A percentile compares a stretch with the other conserved stretches of the same genome.
phyloP scores from a whole-genome alignment of 1,284 basidiomycete genomes.

The Anthracocystis walkeri region DNA sequence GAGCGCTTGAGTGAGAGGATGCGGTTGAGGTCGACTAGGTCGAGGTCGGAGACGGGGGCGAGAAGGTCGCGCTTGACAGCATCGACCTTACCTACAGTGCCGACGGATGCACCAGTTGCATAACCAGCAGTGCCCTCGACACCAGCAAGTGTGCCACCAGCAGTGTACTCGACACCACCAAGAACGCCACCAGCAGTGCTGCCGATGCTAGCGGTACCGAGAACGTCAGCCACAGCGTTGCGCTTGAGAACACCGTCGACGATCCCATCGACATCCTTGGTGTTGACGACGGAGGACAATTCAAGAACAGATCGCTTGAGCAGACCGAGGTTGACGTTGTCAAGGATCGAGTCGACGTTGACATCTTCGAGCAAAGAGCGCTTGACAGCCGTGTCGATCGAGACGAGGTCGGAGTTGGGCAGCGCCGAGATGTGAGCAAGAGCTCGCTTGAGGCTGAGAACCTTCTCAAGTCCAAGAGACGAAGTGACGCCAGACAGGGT shows the following conservation, averaged over 20 bases:
- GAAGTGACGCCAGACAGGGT: slow-evolving; percentile 4
- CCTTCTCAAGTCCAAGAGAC: slow-evolving; percentile 1
- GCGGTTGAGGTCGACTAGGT: slow-evolving; percentile 4
- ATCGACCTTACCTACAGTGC: not conserved
- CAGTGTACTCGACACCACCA: not conserved
- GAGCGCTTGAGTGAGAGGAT: slow-evolving; percentile 7
- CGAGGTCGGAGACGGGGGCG: not conserved
- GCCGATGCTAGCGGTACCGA: not conserved
- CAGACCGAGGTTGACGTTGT: slow-evolving; percentile 3
- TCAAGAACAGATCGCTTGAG: slow-evolving; percentile 23
- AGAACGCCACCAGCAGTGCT: not conserved
- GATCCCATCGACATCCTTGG: slow-evolving; percentile 7
- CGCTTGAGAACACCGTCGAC: slow-evolving; percentile 14
- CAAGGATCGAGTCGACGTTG: not conserved
- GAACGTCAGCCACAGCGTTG: slow-evolving; percentile 4
- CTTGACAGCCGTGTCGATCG: slow-evolving; percentile 12
- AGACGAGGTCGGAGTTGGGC: slow-evolving; percentile 14
- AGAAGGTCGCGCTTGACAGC: slow-evolving; percentile 9
- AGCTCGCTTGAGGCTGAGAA: slow-evolving; percentile 24
- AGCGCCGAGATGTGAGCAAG: slow-evolving; percentile 29
- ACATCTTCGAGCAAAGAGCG: slow-evolving; percentile 3
- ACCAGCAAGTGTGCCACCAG: not conserved
- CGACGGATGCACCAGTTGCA: not conserved
- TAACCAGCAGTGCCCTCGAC: not conserved
- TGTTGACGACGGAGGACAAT: slow-evolving; percentile 10